Base-by-base conservation (phyloP, 331 rosid genomes). In the Pyracantha coccinea region DNA sequence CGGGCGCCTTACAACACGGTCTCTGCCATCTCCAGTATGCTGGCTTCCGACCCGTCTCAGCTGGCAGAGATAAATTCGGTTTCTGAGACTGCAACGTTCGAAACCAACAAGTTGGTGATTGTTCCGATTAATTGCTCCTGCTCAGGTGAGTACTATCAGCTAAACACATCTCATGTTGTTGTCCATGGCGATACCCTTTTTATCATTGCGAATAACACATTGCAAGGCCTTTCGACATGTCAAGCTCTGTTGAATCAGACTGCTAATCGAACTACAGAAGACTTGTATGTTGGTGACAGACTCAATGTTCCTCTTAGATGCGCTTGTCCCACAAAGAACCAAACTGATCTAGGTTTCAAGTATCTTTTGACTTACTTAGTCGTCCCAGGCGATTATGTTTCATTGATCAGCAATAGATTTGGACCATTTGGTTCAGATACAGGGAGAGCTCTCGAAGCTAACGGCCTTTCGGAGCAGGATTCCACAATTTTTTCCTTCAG, bases 291-390 rank as follows among this genome's bases (percentile, higher is more conserved):
- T 31, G 95, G 93, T 31, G 73, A 65, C 8, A 67, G 21, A 25
- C 62, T 94, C 35, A 57, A 2, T 24, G 89, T 90, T 76, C 96
- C 99, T 81, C 97, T 94, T 74, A 83, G 96, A 86, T 94, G 99
- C 69, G 97, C 99, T 83, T 92, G 99, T 83, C 97, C 91, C 47
- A 87, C 99, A 8, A 85, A 83, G 82, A 90, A 84, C 31, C 97
- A 94, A 84, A 83, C 80, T 32, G 80, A 86, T 60, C 57, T 62
- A 29, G 94, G 87, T 7, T 41, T 89, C 29, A 87, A 71, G 41
- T 92, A 85, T 73, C 84, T 94, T 0, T 58, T 90, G 74, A 92
- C 93, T 77, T 94, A 90, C 83, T 13, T 86, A 4, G 69, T 89
- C 0, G 1, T 28, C 0, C 5, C 63, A 57, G 92, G 80, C 57